A percentile compares a stretch with the other conserved stretches of the same genome.
phyloP scores from a whole-genome alignment of 1,139 yeast genomes.

The Spencermartinsiella ligniputridi region DNA sequence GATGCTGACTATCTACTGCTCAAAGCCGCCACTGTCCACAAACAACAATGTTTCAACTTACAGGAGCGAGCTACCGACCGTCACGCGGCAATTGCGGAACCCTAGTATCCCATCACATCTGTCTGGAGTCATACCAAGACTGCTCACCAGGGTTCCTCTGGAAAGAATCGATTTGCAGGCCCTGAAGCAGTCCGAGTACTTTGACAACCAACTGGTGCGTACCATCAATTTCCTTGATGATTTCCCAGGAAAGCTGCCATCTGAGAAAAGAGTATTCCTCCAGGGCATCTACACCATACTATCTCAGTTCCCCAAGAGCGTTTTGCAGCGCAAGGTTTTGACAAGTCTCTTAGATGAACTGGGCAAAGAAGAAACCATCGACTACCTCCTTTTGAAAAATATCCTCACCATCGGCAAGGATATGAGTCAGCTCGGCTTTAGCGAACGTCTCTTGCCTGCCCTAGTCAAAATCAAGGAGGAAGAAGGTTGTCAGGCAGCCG shows the following conservation, averaged over 20 bases:
- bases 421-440: conserved; percentile 72
- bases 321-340: conserved; percentile 67
- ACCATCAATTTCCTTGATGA: conserved; percentile 83
- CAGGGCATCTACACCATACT: conserved; percentile 58
- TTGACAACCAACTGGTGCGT: conserved; percentile 78
- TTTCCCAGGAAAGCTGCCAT: conserved; percentile 65
- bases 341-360: conserved; percentile 56
- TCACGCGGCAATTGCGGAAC: conserved; percentile 41
- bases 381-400: conserved; percentile 53
- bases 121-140: conserved; percentile 35
- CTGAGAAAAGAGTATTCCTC: conserved; percentile 67
- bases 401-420: conserved; percentile 57
- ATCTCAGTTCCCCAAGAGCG: conserved; percentile 63
- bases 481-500: conserved; percentile 46
- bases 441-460: conserved; percentile 60
- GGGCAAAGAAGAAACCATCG: conserved; percentile 44
- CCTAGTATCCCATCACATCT: conserved; percentile 35
- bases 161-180: conserved; percentile 42
- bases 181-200: conserved; percentile 55
- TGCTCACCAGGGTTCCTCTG: conserved; percentile 40
- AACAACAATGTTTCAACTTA: conserved; percentile 35
- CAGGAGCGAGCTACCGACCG: conserved; percentile 29
- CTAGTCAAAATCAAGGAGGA: conserved; percentile 43
- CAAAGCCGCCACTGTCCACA: conserved; percentile 37
- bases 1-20: conserved; percentile 55